These are phyloP conservation scores for Candida tetrigidarum DNA, from an alignment of 1,139 yeast genomes.

Conservation along the genomic window DNA sequence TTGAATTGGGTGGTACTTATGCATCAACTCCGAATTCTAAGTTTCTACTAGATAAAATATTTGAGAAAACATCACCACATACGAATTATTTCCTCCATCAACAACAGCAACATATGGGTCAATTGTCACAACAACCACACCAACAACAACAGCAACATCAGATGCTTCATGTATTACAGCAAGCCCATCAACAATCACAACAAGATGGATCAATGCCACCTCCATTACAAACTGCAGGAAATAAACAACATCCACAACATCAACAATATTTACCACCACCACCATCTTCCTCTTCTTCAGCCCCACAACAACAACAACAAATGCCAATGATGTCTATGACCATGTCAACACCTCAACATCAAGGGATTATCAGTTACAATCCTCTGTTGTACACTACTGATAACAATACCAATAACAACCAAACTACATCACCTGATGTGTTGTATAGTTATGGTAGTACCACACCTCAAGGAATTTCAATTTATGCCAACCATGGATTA, in stretches of 20 bases:
- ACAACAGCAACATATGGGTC: slow-evolving; percentile 8
- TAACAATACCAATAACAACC: not conserved
- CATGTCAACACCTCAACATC: slow-evolving; percentile 54
- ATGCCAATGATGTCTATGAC: slow-evolving; percentile 34
- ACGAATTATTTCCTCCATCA: slow-evolving; percentile 9
- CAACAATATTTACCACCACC: too few species aligned
- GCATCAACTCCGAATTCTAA: slow-evolving; percentile 50
- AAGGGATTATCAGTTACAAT: slow-evolving; percentile 15
- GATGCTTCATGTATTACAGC: slow-evolving; percentile 15
- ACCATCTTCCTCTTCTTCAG: too few species aligned
- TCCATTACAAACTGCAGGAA: slow-evolving; percentile 6
- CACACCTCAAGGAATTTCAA: slow-evolving; percentile 6
- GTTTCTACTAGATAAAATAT: slow-evolving; percentile 43
- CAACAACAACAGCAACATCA: slow-evolving; percentile 19
- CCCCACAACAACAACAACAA: slow-evolving; percentile 14
- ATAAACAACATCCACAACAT: slow-evolving; percentile 12
- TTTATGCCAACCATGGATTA: not conserved
- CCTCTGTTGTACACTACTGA: slow-evolving; percentile 3
- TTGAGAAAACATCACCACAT: slow-evolving; percentile 44
- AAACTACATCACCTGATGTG: slow-evolving; percentile 5
- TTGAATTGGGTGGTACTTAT: slow-evolving; percentile 37
- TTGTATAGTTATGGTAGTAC: slow-evolving; percentile 1
- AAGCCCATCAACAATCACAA: slow-evolving; percentile 13
- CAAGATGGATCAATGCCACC: slow-evolving; percentile 13
- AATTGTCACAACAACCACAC: slow-evolving; percentile 12